phyloP scores from a whole-genome alignment of 768 basidiomycete species.

The Xerocomus brunneocitrinus region DNA sequence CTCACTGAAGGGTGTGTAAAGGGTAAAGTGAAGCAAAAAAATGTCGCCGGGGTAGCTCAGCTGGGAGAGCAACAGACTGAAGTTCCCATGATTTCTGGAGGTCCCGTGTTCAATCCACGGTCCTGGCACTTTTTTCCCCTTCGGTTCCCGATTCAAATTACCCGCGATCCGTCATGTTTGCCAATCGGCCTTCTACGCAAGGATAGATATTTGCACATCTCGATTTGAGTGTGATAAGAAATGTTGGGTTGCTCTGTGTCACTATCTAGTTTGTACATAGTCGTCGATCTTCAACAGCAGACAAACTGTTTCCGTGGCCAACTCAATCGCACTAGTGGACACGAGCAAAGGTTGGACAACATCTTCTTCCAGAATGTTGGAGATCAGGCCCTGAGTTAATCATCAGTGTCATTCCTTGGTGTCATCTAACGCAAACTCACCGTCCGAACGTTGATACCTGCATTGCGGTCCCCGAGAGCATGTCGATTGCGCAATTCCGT shows the following conservation, averaged over 20 bases:
- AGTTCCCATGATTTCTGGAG: conserved; percentile 50
- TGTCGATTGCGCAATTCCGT: conserved; percentile 97
- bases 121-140: conserved; percentile 44
- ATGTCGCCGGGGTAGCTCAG: conserved; percentile 60
- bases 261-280: conserved; percentile 74
- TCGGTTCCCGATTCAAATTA: background rate
- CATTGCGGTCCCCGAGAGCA: conserved; percentile 88
- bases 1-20: background rate
- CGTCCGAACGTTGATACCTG: conserved; percentile 98
- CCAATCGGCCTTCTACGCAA: background rate
- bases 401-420: conserved; percentile 4
- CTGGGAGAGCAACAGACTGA: conserved; percentile 76
- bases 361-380: conserved; percentile 95
- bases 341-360: conserved; percentile 96
- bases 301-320: conserved; percentile 97
- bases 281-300: conserved; percentile 94
- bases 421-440: conserved; percentile 38
- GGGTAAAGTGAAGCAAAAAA: background rate
- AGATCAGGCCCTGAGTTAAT: conserved; percentile 75
- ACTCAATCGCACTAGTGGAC: conserved; percentile 90
- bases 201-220: background rate
- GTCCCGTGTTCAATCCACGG: conserved; percentile 79
- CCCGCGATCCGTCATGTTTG: no score
- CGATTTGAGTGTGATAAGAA: background rate
- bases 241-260: background rate